A percentile compares a stretch with the other conserved stretches of the same genome.
phyloP scores from a whole-genome alignment of 495 filamentous ascomycete genomes.

The Talaromyces trachyspermus region DNA sequence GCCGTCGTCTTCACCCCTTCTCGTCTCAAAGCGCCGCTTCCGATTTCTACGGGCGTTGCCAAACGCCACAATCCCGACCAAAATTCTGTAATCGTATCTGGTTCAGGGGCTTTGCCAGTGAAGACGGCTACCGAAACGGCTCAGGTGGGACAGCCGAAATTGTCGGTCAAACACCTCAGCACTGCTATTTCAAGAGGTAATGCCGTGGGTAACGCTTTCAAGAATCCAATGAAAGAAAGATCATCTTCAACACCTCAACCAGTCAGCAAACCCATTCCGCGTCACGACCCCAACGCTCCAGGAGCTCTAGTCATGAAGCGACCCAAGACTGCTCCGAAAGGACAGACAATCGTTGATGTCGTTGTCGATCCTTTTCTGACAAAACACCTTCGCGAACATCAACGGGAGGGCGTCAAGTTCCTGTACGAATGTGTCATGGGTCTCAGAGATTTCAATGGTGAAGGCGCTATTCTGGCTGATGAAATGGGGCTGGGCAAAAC shows the following conservation, averaged over 20 bases:
- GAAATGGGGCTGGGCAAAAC: conserved; percentile 84
- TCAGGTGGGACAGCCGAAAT: conserved; percentile 12
- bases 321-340: conserved; percentile 46
- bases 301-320: conserved; percentile 66
- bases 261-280: conserved; percentile 43
- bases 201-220: conserved; percentile 39
- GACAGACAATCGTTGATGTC: conserved; percentile 68
- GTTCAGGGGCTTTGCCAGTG: background rate
- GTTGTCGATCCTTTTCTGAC: conserved; percentile 69
- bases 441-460: conserved; percentile 59
- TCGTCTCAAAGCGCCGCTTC: background rate
- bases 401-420: conserved; percentile 70
- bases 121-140: no score
- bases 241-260: conserved; percentile 9
- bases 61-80: background rate
- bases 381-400: conserved; percentile 62
- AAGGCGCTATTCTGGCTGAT: conserved; percentile 72
- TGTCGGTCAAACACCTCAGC: conserved; percentile 12
- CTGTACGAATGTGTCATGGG: conserved; percentile 85
- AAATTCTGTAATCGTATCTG: background rate
- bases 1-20: conserved; percentile 11
- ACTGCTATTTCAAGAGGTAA: conserved; percentile 18
- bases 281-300: conserved; percentile 56
- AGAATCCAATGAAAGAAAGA: conserved; percentile 50
- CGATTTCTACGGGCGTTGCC: background rate